A percentile compares a stretch with the other conserved stretches of the same genome.
These are phyloP conservation scores for Dendrobium huoshanense DNA, from an alignment of 106 monocot genomes.

Conservation along the genomic window DNA sequence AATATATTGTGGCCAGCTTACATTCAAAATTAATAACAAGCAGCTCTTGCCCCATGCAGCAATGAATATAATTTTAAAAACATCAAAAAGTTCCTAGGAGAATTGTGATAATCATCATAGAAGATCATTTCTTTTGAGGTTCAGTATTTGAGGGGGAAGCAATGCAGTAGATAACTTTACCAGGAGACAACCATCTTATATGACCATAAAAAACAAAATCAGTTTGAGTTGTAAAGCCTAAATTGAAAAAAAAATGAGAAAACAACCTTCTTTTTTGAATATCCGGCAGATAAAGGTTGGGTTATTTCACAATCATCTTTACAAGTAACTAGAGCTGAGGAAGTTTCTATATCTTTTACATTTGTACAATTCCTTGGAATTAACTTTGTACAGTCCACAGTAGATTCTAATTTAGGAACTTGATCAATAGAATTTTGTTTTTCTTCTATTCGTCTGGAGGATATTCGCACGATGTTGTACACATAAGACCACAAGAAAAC, in stretches of 20 bases:
- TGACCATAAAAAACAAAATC: background rate
- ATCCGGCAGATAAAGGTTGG: background rate
- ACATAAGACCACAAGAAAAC: slow-evolving; percentile 18
- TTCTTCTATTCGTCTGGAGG: slow-evolving; percentile 2
- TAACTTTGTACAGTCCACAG: slow-evolving; percentile 6
- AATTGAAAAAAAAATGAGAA: background rate
- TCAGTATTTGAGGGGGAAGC: too few species aligned
- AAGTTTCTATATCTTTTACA: background rate
- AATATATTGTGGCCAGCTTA: background rate
- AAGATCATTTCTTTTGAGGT: background rate
- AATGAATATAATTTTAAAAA: too few species aligned
- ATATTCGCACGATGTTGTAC: slow-evolving; percentile 20
- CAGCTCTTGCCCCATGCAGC: background rate
- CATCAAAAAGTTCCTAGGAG: too few species aligned
- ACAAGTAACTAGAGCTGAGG: background rate
- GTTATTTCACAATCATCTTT: slow-evolving; percentile 8
- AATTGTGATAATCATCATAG: too few species aligned
- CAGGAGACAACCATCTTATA: background rate
- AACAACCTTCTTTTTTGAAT: slow-evolving; percentile 8
- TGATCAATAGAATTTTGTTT: background rate
- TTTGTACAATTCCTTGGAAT: slow-evolving; percentile 6
- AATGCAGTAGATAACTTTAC: background rate
- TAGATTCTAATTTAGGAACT: too few species aligned
- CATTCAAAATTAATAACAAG: background rate
- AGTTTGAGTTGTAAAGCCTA: background rate